Evolutionary conservation across 1,139 yeast species (phyloP).

Genomic region (Magnusiomyces suaveolens): DNA sequence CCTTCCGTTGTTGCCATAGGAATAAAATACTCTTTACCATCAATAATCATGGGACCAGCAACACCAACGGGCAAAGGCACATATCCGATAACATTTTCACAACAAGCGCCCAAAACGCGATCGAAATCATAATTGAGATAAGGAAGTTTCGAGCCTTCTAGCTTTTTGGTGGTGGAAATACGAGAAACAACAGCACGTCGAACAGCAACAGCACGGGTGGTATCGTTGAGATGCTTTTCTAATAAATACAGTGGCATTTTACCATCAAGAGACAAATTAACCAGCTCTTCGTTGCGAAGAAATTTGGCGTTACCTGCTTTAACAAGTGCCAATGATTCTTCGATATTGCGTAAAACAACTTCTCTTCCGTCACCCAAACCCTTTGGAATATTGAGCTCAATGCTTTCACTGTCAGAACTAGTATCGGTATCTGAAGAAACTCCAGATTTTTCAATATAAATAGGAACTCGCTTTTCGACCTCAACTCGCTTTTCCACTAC

Average conservation of each 20-base stretch:
- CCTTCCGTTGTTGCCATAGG: constrained; percentile 99
- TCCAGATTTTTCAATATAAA: constrained; percentile 21
- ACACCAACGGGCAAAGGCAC: constrained; percentile 96
- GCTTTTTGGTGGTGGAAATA: constrained; percentile 70
- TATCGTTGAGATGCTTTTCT: constrained; percentile 82
- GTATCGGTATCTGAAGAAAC: constrained; percentile 19
- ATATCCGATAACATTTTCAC: constrained; percentile 95
- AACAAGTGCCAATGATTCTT: constrained; percentile 52
- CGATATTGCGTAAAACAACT: constrained; percentile 35
- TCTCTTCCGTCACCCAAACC: constrained; percentile 5
- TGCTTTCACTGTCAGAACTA: constrained; percentile 15
- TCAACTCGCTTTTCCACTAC: constrained; percentile 32
- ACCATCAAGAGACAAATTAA: constrained; percentile 60
- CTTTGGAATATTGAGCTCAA: constrained; percentile 17
- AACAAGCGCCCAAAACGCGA: constrained; percentile 95
- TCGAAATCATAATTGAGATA: constrained; percentile 80
- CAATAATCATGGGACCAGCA: constrained; percentile 92
- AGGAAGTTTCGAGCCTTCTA: constrained; percentile 66
- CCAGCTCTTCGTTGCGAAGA: constrained; percentile 63
- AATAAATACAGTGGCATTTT: constrained; percentile 86
- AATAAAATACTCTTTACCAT: constrained; percentile 74
- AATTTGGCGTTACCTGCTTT: constrained; percentile 64
- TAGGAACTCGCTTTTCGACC: constrained; percentile 27
- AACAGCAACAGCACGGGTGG: constrained; percentile 81
- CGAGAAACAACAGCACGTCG: constrained; percentile 88